phyloP scores from a whole-genome alignment of 1,139 yeast species.

The Scheffersomyces titani region DNA sequence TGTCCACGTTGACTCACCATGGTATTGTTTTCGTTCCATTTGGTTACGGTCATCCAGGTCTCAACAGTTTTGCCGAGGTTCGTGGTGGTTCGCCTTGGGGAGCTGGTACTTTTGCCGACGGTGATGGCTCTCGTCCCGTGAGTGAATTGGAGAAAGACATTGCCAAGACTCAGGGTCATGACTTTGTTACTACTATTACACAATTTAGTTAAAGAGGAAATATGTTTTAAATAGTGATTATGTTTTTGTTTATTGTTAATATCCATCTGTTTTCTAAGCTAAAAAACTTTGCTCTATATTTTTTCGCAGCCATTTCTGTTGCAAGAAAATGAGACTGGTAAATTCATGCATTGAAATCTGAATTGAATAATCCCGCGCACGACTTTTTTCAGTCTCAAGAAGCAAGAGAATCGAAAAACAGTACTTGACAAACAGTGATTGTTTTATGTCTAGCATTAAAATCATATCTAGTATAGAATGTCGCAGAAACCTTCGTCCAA shows the following conservation, averaged over 20 bases:
- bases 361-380: neutral
- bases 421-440: neutral
- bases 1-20: constrained; percentile 74
- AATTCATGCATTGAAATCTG: neutral
- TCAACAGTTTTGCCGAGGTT: constrained; percentile 63
- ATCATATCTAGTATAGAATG: constrained; percentile 12
- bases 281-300: too few relatives aligned
- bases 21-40: constrained; percentile 80
- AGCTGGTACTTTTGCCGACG: constrained; percentile 79
- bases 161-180: constrained; percentile 64
- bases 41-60: constrained; percentile 66
- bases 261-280: too few relatives aligned
- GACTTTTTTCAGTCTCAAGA: constrained; percentile 1
- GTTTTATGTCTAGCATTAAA: neutral
- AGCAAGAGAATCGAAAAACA: neutral
- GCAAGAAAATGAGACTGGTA: neutral
- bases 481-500: constrained; percentile 25
- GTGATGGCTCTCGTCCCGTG: constrained; percentile 79
- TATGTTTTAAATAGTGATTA: too few relatives aligned
- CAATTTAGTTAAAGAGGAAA: constrained; percentile 18
- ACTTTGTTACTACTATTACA: constrained; percentile 48
- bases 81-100: constrained; percentile 92
- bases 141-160: constrained; percentile 63
- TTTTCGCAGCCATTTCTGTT: neutral
- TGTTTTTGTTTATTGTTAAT: too few relatives aligned